Evolutionary conservation across 2,329 filamentous ascomycete species (phyloP), one percentile per base, ranked within the genome.

Genomic region (Lecanicillium sp.): DNA sequence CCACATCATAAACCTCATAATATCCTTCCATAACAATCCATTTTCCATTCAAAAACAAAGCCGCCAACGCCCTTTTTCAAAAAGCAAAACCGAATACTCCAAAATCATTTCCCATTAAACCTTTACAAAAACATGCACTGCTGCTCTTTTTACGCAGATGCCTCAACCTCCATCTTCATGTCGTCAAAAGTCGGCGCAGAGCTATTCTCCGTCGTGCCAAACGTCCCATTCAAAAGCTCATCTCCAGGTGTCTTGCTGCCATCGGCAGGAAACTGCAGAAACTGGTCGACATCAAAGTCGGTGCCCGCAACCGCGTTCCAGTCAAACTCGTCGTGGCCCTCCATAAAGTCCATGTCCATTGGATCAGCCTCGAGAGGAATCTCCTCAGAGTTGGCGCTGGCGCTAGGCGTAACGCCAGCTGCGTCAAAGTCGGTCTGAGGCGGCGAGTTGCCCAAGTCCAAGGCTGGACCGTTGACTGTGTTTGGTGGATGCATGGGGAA

Each of bases 211-310:
- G 12, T 33, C 12, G 18, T 22, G 20, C 49, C 49, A 37, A 63
- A 57, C 17, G 63, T 50, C 5, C 52, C 55, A 6, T 52, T 51
- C 46, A 62, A 57, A 33, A 63, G 48, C 17, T 54, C 54, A 18
- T 63, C 62, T n/a, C 61, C 63, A 7, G 52, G 49, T 27, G 55
- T 57, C 42, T 59, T 64, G 9, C 62, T 60, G 6, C 64, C 67
- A 35, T 75, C 72, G 2, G 64, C 63, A 5, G 71, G 72, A 44
- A 75, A 78, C 43, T 77, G 69, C 16, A 78, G 60, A 70, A 71
- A 78, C 48, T 76, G 71, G 41, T 75, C 71, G 38, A 76, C 71
- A 40, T 78, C 72, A 42, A 76, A 67, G 43, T 73, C 71, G 8
- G 69, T 67, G 5, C 65, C 69, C 13, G 68, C 60, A 4, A 73